Base-by-base conservation (phyloP, 1,139 yeast species). In the Nadsonia starkeyi-henricii region DNA sequence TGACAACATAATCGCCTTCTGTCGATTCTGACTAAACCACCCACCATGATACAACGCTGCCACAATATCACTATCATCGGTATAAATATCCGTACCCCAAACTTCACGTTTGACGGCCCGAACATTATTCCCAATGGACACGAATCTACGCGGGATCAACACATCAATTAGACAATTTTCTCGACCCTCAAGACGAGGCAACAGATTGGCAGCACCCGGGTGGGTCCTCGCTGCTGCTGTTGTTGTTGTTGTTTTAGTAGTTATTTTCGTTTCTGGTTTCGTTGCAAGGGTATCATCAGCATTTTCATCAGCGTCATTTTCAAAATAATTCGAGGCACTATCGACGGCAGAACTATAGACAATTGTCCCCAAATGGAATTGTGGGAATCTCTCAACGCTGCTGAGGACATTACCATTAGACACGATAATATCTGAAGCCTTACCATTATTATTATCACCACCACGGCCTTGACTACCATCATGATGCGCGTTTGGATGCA, bases 51-150 rank as follows among this genome's bases (percentile, higher is more conserved):
- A 74, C 51, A 89, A 66, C 0, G 81, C 83, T 2, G 85, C 72
- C 43, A 91, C 73, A 2, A 89, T 68, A 61, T 91, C 95, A 1
- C 95, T 83, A 64, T 91, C 98, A 63, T 91, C 97, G 1, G 96
- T 85, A 63, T 89, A 91, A 2, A 91, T 70, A 48, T 82, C 88
- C 0, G 95, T 85, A 2, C 98, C 98, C 97, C 97, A 91, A 1
- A 88, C 59, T 49, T 77, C 75, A 43, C 95, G 68, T 52, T 75
- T 71, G 41, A 60, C 61, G 17, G 70, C 66, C 41, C 71, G 68
- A 28, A 65, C 65, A 50, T 73, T 71, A 17, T 60, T 62, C 9
- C 61, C 53, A 18, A 55, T 54, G 20, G 51, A 46, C 19, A 68
- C 53, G 48, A 53, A 64, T 20, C 58, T 50, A 20, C 57, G 53